These are phyloP conservation scores for Fusarium xyrophilum DNA, from an alignment of 2,329 filamentous ascomycete species.

Conservation along the genomic window DNA sequence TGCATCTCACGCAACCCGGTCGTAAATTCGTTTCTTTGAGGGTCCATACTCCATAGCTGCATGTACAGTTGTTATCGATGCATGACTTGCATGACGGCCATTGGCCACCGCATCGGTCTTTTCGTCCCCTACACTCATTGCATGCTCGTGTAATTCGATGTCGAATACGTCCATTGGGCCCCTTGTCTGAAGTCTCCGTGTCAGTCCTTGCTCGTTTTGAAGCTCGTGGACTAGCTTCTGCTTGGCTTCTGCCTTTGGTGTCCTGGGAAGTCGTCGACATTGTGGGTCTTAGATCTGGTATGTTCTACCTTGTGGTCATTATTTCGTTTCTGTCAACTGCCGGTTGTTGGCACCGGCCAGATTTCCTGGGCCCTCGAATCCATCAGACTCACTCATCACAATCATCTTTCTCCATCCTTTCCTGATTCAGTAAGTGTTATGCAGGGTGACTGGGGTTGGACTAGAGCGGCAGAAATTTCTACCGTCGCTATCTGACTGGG, in stretches of 20 bases:
- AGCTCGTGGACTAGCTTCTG: not conserved
- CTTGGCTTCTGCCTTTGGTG: not conserved
- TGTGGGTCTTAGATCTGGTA: not conserved
- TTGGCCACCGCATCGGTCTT: slow-evolving; percentile 5
- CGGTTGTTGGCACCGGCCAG: not conserved
- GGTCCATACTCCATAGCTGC: slow-evolving; percentile 12
- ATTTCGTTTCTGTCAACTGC: not conserved
- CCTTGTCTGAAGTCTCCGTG: not conserved
- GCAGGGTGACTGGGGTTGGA: not conserved
- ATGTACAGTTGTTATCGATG: not conserved
- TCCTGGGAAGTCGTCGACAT: not conserved
- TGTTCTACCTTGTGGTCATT: too few relatives aligned
- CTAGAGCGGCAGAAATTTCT: slow-evolving; percentile 1
- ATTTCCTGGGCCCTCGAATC: too few relatives aligned
- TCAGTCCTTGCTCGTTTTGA: slow-evolving; percentile 4
- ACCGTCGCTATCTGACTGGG: not conserved
- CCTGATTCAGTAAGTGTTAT: not conserved
- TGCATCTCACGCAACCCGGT: slow-evolving; percentile 5
- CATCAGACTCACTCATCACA: not conserved
- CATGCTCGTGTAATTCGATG: slow-evolving; percentile 12
- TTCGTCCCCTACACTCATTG: slow-evolving; percentile 2
- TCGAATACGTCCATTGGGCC: not conserved
- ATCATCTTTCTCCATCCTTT: not conserved
- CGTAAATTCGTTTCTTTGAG: slow-evolving; percentile 1
- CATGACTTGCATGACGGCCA: not conserved